These are phyloP conservation scores for Tuctoria greenei DNA, from an alignment of 176 grass and related monocot genomes.

Conservation along the genomic window DNA sequence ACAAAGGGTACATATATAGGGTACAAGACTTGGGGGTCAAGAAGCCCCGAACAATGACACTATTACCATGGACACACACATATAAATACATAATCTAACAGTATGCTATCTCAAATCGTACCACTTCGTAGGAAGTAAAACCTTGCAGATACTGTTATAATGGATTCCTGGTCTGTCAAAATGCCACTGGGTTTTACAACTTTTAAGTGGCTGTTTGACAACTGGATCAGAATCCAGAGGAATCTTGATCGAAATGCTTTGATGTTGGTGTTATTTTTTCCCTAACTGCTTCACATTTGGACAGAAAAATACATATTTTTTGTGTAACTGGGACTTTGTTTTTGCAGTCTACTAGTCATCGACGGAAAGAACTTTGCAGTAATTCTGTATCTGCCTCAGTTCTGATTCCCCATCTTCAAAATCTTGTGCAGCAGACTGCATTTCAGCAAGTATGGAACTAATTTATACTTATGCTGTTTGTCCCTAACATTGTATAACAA, in stretches of 20 bases:
- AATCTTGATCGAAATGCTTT: neutral
- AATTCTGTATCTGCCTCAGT: constrained; percentile 67
- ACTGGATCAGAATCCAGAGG: neutral
- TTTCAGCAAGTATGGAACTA: constrained; percentile 82
- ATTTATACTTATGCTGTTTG: constrained; percentile 20
- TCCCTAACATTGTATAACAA: neutral
- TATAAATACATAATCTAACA: too few relatives aligned
- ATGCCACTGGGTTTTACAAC: neutral
- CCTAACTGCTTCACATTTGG: neutral
- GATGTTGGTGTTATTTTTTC: neutral
- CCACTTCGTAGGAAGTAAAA: constrained; percentile 2
- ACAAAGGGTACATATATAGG: too few relatives aligned
- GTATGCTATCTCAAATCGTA: constrained; percentile 33
- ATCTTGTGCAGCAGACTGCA: constrained; percentile 93
- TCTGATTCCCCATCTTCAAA: constrained; percentile 89
- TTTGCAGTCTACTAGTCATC: constrained; percentile 57
- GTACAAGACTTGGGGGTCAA: too few relatives aligned
- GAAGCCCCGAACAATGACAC: too few relatives aligned
- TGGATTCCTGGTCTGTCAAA: neutral
- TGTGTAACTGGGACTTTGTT: constrained; percentile 20
- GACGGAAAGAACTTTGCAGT: constrained; percentile 58
- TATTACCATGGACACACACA: too few relatives aligned
- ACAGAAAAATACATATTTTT: neutral
- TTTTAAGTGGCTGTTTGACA: neutral
- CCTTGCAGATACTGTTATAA: neutral